Evolutionary conservation across 257 asterid species (phyloP).

Genomic region (Solanum clarkiae): DNA sequence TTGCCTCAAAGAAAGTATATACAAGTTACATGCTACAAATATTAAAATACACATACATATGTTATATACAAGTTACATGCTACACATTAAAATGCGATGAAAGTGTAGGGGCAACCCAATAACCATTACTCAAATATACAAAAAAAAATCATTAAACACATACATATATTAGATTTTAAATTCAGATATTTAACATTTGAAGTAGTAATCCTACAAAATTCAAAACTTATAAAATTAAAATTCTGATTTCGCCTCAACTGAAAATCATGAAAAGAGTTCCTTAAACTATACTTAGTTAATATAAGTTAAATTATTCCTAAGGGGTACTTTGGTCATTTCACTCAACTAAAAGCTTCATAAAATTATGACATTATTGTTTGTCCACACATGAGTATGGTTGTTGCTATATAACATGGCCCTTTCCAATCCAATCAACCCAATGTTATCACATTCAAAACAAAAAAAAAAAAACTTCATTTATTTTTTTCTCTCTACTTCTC

Average conservation of each 20-base stretch:
- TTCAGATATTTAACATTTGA: background rate
- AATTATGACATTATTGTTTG: background rate
- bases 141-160: background rate
- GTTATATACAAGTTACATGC: no score
- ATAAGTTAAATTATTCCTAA: background rate
- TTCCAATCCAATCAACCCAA: conserved; percentile 1
- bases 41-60: no score
- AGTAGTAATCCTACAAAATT: background rate
- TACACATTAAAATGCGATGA: no score
- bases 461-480: background rate
- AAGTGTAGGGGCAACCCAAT: no score
- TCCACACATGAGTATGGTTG: background rate
- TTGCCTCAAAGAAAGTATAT: no score
- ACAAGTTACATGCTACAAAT: no score
- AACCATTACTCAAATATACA: background rate
- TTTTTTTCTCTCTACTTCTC: background rate
- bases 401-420: conserved; percentile 19
- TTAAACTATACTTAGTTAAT: background rate
- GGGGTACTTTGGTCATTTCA: conserved; percentile 2
- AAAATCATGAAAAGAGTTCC: background rate
- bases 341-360: background rate
- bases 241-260: background rate
- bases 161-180: background rate
- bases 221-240: background rate
- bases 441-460: background rate